These are phyloP conservation scores for Trichoderma arundinaceum DNA, from an alignment of 2,329 filamentous ascomycete genomes.

Conservation along the genomic window DNA sequence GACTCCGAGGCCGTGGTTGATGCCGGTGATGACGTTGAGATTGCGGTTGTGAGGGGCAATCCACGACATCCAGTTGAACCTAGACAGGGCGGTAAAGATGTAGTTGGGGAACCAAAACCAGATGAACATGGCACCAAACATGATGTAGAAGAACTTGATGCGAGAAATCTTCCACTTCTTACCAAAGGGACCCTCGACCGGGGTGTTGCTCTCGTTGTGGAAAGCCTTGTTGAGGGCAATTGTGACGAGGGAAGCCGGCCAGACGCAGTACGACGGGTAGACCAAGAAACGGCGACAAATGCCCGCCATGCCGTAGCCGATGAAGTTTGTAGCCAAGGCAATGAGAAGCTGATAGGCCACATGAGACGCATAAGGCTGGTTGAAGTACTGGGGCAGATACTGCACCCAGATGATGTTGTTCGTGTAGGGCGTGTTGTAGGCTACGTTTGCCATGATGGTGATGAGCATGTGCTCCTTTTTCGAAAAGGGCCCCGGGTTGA, in stretches of 20 bases:
- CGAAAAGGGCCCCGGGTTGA: conserved; percentile 63
- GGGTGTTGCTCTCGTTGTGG: conserved; percentile 52
- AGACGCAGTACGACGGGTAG: conserved; percentile 61
- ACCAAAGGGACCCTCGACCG: conserved; percentile 51
- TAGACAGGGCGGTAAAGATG: conserved; percentile 57
- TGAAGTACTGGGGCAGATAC: conserved; percentile 58
- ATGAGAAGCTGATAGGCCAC: conserved; percentile 63
- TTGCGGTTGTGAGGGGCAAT: conserved; percentile 55
- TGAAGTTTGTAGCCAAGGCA: conserved; percentile 60
- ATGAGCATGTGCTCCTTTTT: conserved; percentile 68
- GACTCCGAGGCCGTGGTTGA: conserved; percentile 53
- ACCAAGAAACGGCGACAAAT: conserved; percentile 60
- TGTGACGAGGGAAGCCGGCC: conserved; percentile 62
- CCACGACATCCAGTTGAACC: conserved; percentile 64
- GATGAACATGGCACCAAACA: conserved; percentile 59
- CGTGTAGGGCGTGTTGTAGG: conserved; percentile 59
- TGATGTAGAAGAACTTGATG: conserved; percentile 57
- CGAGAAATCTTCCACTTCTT: conserved; percentile 55
- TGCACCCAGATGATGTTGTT: conserved; percentile 63
- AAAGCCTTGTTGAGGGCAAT: conserved; percentile 61
- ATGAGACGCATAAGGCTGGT: conserved; percentile 58
- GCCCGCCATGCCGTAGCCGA: conserved; percentile 66
- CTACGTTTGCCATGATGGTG: conserved; percentile 66
- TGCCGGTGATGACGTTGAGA: conserved; percentile 51
- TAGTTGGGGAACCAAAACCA: conserved; percentile 66